A percentile compares a stretch with the other conserved stretches of the same genome.
Evolutionary conservation across 2,329 filamentous ascomycete species (phyloP).

Genomic region (Ilyonectria robusta): DNA sequence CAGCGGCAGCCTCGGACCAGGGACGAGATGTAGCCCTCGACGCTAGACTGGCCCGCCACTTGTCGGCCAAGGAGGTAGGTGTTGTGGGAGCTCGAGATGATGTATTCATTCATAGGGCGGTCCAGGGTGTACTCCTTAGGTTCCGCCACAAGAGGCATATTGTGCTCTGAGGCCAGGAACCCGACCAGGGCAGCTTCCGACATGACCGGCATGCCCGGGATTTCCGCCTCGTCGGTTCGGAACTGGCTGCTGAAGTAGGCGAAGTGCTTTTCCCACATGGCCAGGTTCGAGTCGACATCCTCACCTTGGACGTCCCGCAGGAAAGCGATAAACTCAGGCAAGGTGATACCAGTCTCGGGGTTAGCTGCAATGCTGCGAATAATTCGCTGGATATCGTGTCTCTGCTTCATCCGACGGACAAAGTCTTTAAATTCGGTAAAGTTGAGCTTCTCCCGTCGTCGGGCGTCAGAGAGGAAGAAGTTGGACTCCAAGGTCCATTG

Average conservation of each 20-base stretch:
- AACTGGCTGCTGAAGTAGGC: constrained; percentile 75
- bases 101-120: constrained; percentile 94
- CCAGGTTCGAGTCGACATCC: constrained; percentile 76
- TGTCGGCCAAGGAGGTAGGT: constrained; percentile 95
- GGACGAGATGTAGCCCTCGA: constrained; percentile 94
- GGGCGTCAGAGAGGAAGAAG: constrained; percentile 81
- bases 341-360: constrained; percentile 75
- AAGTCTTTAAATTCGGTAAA: constrained; percentile 89
- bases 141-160: constrained; percentile 75
- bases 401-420: constrained; percentile 84
- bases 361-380: constrained; percentile 75
- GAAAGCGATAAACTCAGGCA: constrained; percentile 82
- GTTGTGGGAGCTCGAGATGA: constrained; percentile 98
- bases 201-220: constrained; percentile 70
- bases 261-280: constrained; percentile 81
- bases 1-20: constrained; percentile 92
- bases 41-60: constrained; percentile 89
- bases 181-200: constrained; percentile 83
- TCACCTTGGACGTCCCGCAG: constrained; percentile 81
- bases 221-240: constrained; percentile 61
- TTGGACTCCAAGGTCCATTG: constrained; percentile 79
- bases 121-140: constrained; percentile 77
- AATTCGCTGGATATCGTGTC: constrained; percentile 84
- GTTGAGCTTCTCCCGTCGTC: constrained; percentile 76
- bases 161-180: constrained; percentile 82